Evolutionary conservation across 306 rosid genomes (phyloP).

Genomic region (Ormosia semicastrata): DNA sequence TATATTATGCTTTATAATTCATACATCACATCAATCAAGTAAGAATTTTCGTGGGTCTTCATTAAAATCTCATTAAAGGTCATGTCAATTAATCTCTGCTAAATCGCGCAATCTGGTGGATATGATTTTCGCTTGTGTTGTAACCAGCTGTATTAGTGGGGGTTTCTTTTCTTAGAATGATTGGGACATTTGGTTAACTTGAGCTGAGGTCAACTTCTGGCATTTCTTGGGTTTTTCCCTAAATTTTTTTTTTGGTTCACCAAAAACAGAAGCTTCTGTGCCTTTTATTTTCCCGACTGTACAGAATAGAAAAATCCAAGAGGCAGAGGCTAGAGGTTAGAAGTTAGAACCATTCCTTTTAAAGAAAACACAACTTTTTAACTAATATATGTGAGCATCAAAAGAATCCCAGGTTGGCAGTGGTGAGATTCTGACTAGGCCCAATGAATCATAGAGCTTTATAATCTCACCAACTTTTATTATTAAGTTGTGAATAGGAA

Average conservation of each 20-base stretch:
- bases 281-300: constrained; percentile 13
- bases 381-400: constrained; percentile 34
- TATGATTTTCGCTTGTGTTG: constrained; percentile 71
- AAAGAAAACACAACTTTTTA: not conserved
- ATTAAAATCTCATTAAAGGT: constrained; percentile 45
- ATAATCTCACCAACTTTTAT: constrained; percentile 58
- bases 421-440: constrained; percentile 92
- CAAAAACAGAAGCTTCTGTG: constrained; percentile 48
- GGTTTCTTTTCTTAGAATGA: constrained; percentile 56
- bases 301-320: constrained; percentile 5
- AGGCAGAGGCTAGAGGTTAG: constrained; percentile 30
- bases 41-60: constrained; percentile 33
- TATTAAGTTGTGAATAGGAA: constrained; percentile 33
- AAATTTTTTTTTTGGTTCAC: constrained; percentile 34
- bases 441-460: constrained; percentile 71
- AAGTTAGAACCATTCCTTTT: constrained; percentile 49
- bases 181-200: constrained; percentile 48
- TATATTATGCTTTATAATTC: constrained; percentile 36
- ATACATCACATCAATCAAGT: constrained; percentile 43
- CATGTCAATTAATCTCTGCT: constrained; percentile 55
- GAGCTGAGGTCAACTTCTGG: constrained; percentile 52
- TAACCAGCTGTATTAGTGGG: constrained; percentile 95
- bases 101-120: constrained; percentile 61
- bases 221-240: constrained; percentile 34
- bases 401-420: constrained; percentile 87